Evolutionary conservation across 345 rosid genomes (phyloP), one percentile per base, ranked within the genome.

Genomic region (Schrenkiella parvula): DNA sequence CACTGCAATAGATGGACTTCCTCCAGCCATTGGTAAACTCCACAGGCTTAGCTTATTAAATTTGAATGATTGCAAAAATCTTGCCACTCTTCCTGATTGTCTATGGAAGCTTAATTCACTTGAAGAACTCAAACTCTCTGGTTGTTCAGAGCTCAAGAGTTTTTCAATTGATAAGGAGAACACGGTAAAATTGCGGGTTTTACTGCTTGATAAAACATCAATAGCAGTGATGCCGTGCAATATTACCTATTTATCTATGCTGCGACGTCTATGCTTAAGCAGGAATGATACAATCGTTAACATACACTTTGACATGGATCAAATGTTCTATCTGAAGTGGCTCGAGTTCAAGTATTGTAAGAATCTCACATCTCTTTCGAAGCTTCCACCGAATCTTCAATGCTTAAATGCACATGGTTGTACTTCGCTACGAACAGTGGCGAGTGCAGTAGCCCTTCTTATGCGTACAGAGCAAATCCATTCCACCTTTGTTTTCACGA

Each of bases 391-490:
- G 0, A 73, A 64, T 65, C 71, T 73, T 17, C 57, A 55, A 15
- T 46, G 51, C 66, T 56, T 64, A 65, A 21, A 64, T 55, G 71
- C 77, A 46, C 52, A 73, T 46, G 77, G 71, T 0, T 73, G 77
- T 25, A 8, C 12, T 13, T 54, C 31, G 10, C 65, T 73, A 18
- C 65, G 51, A 56, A 65, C 51, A 23, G 59, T 73, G 10, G 11
- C 50, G 0, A 32, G 21, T 43, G 59, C 71, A 2, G 8, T 55
- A 15, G 41, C 65, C 23, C 15, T 15, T 17, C 31, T 2, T 18
- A 12, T 8, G 47, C 8, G 13, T 0, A 32, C 66, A 0, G 71
- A 65, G 31, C 64, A 44, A 25, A 35, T 55, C 8, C 65, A 73
- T 18, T 64, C 43, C 32, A 55, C 31, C 2, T 73, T 55, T 9